These are phyloP conservation scores for Fusarium kyushuense DNA, from an alignment of 2,329 filamentous ascomycete species.

Conservation along the genomic window DNA sequence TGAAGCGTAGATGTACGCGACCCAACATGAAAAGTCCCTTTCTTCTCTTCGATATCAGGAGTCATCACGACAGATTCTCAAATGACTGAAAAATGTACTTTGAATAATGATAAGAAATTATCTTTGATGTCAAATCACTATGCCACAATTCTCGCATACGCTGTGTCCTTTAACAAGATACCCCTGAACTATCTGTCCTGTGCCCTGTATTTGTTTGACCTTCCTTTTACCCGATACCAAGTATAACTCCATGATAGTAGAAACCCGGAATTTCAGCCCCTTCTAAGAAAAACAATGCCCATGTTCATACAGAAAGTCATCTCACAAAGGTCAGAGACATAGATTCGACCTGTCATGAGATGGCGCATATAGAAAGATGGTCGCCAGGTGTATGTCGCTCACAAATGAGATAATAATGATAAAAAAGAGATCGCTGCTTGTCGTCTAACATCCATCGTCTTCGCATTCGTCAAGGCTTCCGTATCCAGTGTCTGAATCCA, in stretches of 20 bases:
- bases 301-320: slow-evolving; percentile 48
- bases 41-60: too few relatives aligned
- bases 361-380: slow-evolving; percentile 30
- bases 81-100: slow-evolving; percentile 21
- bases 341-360: slow-evolving; percentile 20
- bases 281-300: slow-evolving; percentile 45
- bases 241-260: slow-evolving; percentile 41
- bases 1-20: too few relatives aligned
- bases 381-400: slow-evolving; percentile 19
- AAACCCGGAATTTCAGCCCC: slow-evolving; percentile 31
- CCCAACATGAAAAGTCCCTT: too few relatives aligned
- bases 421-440: slow-evolving; percentile 9
- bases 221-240: slow-evolving; percentile 43
- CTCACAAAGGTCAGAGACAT: slow-evolving; percentile 23
- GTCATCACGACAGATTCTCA: neutral
- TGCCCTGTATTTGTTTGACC: slow-evolving; percentile 39
- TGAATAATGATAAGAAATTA: slow-evolving; percentile 32
- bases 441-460: slow-evolving; percentile 48
- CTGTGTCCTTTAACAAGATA: slow-evolving; percentile 25
- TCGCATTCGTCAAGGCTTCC: slow-evolving; percentile 67
- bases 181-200: slow-evolving; percentile 25
- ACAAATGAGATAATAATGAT: slow-evolving; percentile 7
- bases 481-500: slow-evolving; percentile 71
- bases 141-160: slow-evolving; percentile 28
- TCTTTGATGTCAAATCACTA: slow-evolving; percentile 36